Evolutionary conservation across 129 eudicot species (phyloP).

Genomic region (Scalesia atractyloides): DNA sequence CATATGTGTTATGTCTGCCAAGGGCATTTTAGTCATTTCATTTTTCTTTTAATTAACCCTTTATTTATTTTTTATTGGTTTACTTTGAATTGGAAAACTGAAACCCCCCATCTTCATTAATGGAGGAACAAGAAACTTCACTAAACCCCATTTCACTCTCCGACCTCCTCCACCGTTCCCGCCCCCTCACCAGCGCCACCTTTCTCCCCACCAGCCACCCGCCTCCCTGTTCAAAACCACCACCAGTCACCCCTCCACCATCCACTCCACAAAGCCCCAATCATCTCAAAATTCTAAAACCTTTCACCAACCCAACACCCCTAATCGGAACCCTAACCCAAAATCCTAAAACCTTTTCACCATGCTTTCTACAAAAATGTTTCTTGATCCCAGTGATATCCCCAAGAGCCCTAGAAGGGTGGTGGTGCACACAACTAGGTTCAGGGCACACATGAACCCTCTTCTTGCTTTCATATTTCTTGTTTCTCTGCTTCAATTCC

Average conservation of each 20-base stretch:
- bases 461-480: conserved; percentile 52
- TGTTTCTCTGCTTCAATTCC: conserved; percentile 76
- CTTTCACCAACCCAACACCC: conserved; percentile 44
- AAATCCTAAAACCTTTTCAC: too few species aligned
- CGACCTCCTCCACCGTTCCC: conserved; percentile 58
- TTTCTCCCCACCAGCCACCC: conserved; percentile 38
- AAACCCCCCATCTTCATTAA: background rate
- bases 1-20: too few species aligned
- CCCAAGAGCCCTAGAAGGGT: conserved; percentile 73
- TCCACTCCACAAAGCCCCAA: conserved; percentile 27
- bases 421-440: conserved; percentile 64
- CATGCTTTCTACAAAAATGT: conserved; percentile 74
- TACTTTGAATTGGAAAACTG: too few species aligned
- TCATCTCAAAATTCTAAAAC: conserved; percentile 56
- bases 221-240: background rate
- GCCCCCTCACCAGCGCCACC: conserved; percentile 59
- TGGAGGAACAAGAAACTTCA: conserved; percentile 29
- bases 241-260: background rate
- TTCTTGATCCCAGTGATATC: conserved; percentile 74
- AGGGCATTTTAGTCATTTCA: too few species aligned
- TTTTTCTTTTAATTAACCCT: too few species aligned
- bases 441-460: conserved; percentile 81
- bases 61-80: too few species aligned
- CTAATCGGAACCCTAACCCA: conserved; percentile 65
- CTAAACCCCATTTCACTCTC: conserved; percentile 42